Percentiles rank a stretch among this genome's conserved stretches.
phyloP scores from a whole-genome alignment of 2,329 filamentous ascomycete genomes.

The Aureobasidium vineae region DNA sequence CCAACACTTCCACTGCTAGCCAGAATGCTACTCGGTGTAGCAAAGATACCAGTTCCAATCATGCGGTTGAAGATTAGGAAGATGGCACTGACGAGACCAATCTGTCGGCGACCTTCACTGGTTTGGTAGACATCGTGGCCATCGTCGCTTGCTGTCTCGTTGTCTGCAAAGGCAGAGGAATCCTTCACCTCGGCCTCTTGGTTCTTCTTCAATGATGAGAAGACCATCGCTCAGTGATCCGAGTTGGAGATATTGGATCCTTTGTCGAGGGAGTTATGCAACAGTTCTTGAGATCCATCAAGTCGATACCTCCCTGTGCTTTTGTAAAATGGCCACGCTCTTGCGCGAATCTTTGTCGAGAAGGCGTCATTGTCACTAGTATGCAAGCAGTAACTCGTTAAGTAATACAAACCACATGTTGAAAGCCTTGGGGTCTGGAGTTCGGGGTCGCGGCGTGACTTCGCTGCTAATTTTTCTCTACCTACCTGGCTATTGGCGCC shows the following conservation, averaged over 20 bases:
- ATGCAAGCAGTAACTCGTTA: slow-evolving; percentile 24
- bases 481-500: neutral
- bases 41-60: slow-evolving; percentile 66
- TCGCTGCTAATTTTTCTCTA: slow-evolving; percentile 11
- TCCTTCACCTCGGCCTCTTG: slow-evolving; percentile 19
- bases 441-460: slow-evolving; percentile 13
- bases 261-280: neutral
- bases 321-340: slow-evolving; percentile 15
- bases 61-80: slow-evolving; percentile 65
- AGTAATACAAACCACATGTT: slow-evolving; percentile 17
- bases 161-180: slow-evolving; percentile 12
- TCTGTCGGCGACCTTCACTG: slow-evolving; percentile 40
- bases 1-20: slow-evolving; percentile 60
- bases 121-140: slow-evolving; percentile 26
- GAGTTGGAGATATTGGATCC: neutral
- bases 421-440: slow-evolving; percentile 12
- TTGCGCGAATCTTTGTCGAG: slow-evolving; percentile 20
- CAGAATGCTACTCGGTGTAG: slow-evolving; percentile 60
- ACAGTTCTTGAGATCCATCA: slow-evolving; percentile 1
- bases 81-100: slow-evolving; percentile 55
- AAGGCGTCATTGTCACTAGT: slow-evolving; percentile 25
- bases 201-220: slow-evolving; percentile 15
- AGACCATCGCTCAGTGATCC: slow-evolving; percentile 4
- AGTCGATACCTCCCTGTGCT: neutral
- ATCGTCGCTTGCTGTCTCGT: slow-evolving; percentile 20